Evolutionary conservation across 768 basidiomycete species (phyloP), one percentile per base, ranked within the genome.

Genomic region (Panaeolus papilionaceus): DNA sequence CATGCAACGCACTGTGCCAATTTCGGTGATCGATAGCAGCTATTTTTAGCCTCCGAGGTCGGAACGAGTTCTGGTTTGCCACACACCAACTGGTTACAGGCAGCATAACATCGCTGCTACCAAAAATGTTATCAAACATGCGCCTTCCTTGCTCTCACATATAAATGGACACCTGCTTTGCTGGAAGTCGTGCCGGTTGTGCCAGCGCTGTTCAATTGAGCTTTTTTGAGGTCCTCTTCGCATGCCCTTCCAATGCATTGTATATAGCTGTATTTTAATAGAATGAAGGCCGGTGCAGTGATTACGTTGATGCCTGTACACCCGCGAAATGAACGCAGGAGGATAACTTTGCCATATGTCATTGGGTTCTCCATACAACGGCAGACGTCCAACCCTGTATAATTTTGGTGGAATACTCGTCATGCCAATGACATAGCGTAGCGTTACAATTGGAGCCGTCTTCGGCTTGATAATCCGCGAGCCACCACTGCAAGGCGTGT

Each of bases 41-140:
- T 51, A 51, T 51, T 51, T 51, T 51, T 51, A 51, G 6, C 47
- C 47, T 23, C 47, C 47, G 47, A 51, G 20, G 20, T 51, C 47
- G 47, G 47, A 51, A 23, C 47, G 20, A 23, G n/a, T 23, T n/a
- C 18, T 9, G 20, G 47, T 23, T 51, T 9, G n/a, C 47, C 47
- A 51, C 47, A 26, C 20, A 51, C 20, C 20, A 26, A 20, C 4
- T 51, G 47, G 47, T 51, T 51, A 51, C 47, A 51, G 47, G 18
- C 47, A 51, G 47, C 9, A 20, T 51, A 51, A 51, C 47, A 51
- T 51, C 26, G 20, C 20, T 23, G n/a, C 20, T 51, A 51, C 26
- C 26, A 51, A 12, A 23, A 20, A 14, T 44, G 14, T 44, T 12
- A 44, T 26, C 20, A 20, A 49, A 9, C 47, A 26, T 9, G 12